phyloP scores from a whole-genome alignment of 768 basidiomycete genomes.

The Phanerochaete carnosa region DNA sequence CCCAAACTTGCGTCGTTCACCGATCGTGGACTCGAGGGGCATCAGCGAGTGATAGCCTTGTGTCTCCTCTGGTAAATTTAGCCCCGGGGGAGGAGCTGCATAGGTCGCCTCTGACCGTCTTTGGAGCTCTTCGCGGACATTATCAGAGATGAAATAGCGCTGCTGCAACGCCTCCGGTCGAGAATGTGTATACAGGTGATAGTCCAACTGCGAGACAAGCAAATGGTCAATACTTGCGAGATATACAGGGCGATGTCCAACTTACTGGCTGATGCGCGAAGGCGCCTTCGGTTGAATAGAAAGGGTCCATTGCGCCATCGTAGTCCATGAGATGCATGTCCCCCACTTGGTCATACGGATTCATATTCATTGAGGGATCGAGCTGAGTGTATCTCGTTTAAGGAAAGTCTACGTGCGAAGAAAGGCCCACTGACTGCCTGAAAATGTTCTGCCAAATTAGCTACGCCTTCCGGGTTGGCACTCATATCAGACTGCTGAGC shows the following conservation, averaged over 20 bases:
- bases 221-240: not conserved
- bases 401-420: too few relatives aligned
- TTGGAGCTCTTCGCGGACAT: constrained; percentile 58
- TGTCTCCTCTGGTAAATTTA: constrained; percentile 77
- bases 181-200: constrained; percentile 85
- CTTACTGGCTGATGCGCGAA: constrained; percentile 71
- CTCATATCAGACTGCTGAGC: constrained; percentile 27
- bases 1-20: constrained; percentile 71
- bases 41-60: constrained; percentile 89
- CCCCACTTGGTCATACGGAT: constrained; percentile 16
- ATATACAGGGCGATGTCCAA: not conserved
- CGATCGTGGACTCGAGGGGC: constrained; percentile 60
- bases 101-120: constrained; percentile 42
- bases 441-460: constrained; percentile 26
- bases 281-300: constrained; percentile 29
- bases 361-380: not conserved
- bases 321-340: constrained; percentile 17
- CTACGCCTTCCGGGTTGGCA: constrained; percentile 20
- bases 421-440: constrained; percentile 25
- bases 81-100: constrained; percentile 37
- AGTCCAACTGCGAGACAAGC: constrained; percentile 62
- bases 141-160: constrained; percentile 84
- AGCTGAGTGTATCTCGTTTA: not conserved
- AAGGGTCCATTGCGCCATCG: constrained; percentile 23
- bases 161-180: constrained; percentile 53